phyloP scores from a whole-genome alignment of 2,329 filamentous ascomycete species.

The Monilinia laxa region DNA sequence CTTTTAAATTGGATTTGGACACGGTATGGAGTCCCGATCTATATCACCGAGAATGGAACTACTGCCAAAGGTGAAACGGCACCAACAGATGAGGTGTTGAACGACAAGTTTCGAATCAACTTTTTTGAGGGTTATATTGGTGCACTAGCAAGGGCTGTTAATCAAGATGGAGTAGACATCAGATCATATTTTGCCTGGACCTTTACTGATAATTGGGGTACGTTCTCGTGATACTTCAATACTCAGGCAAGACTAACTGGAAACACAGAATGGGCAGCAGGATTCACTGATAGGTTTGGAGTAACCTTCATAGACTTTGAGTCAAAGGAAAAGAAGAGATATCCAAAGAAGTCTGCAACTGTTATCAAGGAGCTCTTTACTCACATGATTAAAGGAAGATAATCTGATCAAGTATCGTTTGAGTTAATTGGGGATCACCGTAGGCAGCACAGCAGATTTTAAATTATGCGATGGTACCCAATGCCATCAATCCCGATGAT shows the following conservation, averaged over 20 bases:
- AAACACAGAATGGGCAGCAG: slow-evolving; percentile 56
- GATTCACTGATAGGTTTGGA: slow-evolving; percentile 80
- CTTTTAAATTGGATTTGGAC: slow-evolving; percentile 74
- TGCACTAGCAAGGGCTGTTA: slow-evolving; percentile 70
- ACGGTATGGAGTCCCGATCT: slow-evolving; percentile 75
- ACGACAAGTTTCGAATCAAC: slow-evolving; percentile 76
- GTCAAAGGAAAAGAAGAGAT: slow-evolving; percentile 67
- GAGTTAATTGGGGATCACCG: neutral
- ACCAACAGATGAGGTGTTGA: slow-evolving; percentile 63
- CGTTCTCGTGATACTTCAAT: neutral
- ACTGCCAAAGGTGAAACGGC: slow-evolving; percentile 80
- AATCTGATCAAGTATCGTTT: neutral
- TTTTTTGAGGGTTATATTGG: slow-evolving; percentile 77
- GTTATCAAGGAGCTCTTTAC: slow-evolving; percentile 70
- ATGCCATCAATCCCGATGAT: neutral
- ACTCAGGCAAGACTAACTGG: neutral
- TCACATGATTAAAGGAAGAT: slow-evolving; percentile 62
- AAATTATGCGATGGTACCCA: slow-evolving; percentile 5
- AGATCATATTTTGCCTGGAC: slow-evolving; percentile 83
- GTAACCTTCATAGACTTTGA: slow-evolving; percentile 80
- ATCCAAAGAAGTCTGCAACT: slow-evolving; percentile 78
- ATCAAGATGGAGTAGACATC: slow-evolving; percentile 73
- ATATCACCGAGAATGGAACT: slow-evolving; percentile 85
- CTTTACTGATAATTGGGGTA: slow-evolving; percentile 60
- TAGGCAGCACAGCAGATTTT: neutral